Evolutionary conservation across 2,329 filamentous ascomycete species (phyloP).

Genomic region (Claviceps citrina): DNA sequence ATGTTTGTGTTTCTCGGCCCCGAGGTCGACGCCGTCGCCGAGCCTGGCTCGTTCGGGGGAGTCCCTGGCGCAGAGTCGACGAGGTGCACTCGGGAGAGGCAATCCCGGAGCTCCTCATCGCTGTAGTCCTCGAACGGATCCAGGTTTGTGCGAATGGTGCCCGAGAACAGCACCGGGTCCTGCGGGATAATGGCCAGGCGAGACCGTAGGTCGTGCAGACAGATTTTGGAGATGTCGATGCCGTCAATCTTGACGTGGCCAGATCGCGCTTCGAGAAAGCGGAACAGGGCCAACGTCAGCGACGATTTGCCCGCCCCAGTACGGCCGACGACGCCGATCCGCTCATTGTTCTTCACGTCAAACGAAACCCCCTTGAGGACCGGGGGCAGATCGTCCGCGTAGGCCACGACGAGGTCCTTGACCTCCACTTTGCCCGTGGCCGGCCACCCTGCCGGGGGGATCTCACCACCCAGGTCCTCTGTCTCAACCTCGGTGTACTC

Average conservation of each 20-base stretch:
- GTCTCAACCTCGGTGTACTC: constrained; percentile 58
- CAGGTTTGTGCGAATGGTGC: constrained; percentile 60
- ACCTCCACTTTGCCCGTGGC: constrained; percentile 58
- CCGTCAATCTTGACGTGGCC: constrained; percentile 58
- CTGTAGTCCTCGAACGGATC: constrained; percentile 60
- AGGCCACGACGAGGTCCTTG: constrained; percentile 54
- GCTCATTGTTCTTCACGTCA: constrained; percentile 47
- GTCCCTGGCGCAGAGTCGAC: constrained; percentile 27
- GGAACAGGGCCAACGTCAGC: constrained; percentile 60
- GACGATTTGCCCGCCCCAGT: constrained; percentile 69
- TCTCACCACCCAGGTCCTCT: constrained; percentile 45
- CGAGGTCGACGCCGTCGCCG: constrained; percentile 20
- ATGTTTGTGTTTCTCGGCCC: constrained; percentile 43
- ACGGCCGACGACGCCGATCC: constrained; percentile 62
- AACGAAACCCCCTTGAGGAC: constrained; percentile 58
- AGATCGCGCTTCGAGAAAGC: constrained; percentile 54
- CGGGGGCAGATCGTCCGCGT: constrained; percentile 54
- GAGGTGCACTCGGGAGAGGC: constrained; percentile 56
- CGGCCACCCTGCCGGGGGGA: constrained; percentile 59
- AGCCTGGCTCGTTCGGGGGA: constrained; percentile 21
- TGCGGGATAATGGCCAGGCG: constrained; percentile 66
- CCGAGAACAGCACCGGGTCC: constrained; percentile 69
- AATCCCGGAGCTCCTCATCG: constrained; percentile 54
- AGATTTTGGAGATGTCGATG: constrained; percentile 57
- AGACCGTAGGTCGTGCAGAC: constrained; percentile 54